phyloP scores from a whole-genome alignment of 164 flowering plant species.

The Liquidambar formosana region DNA sequence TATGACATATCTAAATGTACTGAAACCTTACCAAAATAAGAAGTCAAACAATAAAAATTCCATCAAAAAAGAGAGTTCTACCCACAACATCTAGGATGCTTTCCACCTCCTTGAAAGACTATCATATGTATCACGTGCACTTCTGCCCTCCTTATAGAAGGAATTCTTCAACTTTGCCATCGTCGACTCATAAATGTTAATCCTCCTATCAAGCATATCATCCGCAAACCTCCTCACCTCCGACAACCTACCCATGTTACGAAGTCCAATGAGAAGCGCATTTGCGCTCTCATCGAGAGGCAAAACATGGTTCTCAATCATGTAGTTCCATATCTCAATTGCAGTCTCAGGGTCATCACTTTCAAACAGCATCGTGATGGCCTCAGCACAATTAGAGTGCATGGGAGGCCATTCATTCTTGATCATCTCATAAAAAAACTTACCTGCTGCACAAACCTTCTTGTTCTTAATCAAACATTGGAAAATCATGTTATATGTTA shows the following conservation, averaged over 20 bases:
- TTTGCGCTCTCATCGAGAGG: conserved; percentile 62
- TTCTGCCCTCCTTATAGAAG: conserved; percentile 50
- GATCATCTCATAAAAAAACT: conserved; percentile 63
- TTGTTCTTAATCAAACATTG: conserved; percentile 62
- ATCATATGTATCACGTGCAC: conserved; percentile 45
- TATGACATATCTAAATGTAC: too few relatives aligned
- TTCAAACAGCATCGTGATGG: conserved; percentile 58
- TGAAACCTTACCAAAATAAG: not conserved
- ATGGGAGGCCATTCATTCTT: conserved; percentile 75
- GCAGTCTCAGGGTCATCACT: conserved; percentile 71
- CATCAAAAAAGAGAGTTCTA: not conserved
- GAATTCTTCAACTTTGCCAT: conserved; percentile 58
- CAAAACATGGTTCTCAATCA: conserved; percentile 41
- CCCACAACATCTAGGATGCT: conserved; percentile 15
- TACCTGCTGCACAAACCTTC: conserved; percentile 47
- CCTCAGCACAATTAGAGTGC: conserved; percentile 50
- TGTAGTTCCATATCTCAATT: conserved; percentile 62
- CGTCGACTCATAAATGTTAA: conserved; percentile 55
- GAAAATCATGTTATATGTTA: conserved; percentile 70
- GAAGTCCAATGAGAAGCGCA: conserved; percentile 60
- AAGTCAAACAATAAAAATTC: not conserved
- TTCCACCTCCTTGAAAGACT: conserved; percentile 58
- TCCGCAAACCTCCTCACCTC: conserved; percentile 51
- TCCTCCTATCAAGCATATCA: conserved; percentile 57
- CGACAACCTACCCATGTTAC: conserved; percentile 45